Evolutionary conservation across 306 rosid species (phyloP), one percentile per base, ranked within the genome.

Genomic region (Dicorynia guianensis): DNA sequence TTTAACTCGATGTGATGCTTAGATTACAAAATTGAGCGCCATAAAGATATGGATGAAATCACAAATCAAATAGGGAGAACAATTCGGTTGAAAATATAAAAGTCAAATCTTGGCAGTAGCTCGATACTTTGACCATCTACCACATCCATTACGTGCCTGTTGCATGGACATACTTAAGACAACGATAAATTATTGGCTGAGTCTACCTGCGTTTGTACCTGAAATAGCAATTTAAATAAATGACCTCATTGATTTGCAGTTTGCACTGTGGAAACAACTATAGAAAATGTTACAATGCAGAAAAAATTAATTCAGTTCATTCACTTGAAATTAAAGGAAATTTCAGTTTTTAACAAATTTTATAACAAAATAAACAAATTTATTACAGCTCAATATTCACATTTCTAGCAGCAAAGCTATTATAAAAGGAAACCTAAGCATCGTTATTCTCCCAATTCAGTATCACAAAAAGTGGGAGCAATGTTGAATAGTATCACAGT

Each of bases 141-240:
- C 60, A 69, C 52, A 17, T 18, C 42, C 55, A 15, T 59, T 46
- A 52, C 50, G 13, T 40, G 57, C 52, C 8, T 1, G 5, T 50
- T 42, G 38, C 76, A 77, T 43, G 69, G 49, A 60, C 64, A 58
- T 42, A 67, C 38, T 42, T 39, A 25, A 61, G 77, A 38, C 44
- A 54, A 73, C 35, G 66, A 39, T 12, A 60, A 14, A 62, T 38
- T 56, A 14, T 11, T 62, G 40, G 39, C 42, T 35, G 2, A 63
- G 71, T 4, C 76, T 87, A 89, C 80, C 47, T 89, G 73, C 97
- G 89, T 83, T 91, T 91, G 80, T 84, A 91, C 93, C 97, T 89
- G 87, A 49, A 74, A 62, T 43, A 59, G 35, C 49, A 68, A 73
- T 75, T 73, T 63, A 55, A 67, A 60, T n/a, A n/a, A n/a, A n/a